Conservation (phyloP, 2,329 filamentous ascomycete species). For the Diaporthe citriasiana region DNA sequence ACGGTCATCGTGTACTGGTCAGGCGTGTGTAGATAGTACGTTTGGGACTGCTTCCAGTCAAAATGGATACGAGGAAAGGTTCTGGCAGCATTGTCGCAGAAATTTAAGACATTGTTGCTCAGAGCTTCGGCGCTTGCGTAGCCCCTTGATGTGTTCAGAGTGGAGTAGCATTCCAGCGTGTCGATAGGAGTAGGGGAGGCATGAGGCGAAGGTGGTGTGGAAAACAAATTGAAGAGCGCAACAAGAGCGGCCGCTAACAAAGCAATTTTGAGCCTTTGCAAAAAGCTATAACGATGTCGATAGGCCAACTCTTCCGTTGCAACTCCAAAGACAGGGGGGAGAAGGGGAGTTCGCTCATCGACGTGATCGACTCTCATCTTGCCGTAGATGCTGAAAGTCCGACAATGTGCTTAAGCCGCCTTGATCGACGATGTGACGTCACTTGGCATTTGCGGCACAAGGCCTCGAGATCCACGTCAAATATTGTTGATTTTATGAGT, state of each 20-base stretch:
- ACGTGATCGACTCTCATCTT: neutral
- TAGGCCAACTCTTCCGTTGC: neutral
- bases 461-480: neutral
- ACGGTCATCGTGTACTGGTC: slow-evolving; percentile 19
- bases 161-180: neutral
- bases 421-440: neutral
- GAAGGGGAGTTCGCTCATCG: neutral
- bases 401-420: neutral
- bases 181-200: neutral
- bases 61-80: neutral
- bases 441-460: neutral
- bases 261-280: neutral
- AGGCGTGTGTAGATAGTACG: slow-evolving; percentile 21
- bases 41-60: slow-evolving; percentile 3
- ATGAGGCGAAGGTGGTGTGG: neutral
- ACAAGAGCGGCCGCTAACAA: neutral
- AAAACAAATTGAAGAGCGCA: neutral
- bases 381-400: neutral
- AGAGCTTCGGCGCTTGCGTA: neutral
- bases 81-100: neutral
- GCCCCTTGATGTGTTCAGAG: neutral
- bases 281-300: neutral
- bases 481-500: neutral
- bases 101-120: neutral
- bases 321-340: neutral